Percentiles rank a stretch among this genome's conserved stretches.
Evolutionary conservation across 2,329 filamentous ascomycete species (phyloP).

Genomic region (Fusarium sp.): DNA sequence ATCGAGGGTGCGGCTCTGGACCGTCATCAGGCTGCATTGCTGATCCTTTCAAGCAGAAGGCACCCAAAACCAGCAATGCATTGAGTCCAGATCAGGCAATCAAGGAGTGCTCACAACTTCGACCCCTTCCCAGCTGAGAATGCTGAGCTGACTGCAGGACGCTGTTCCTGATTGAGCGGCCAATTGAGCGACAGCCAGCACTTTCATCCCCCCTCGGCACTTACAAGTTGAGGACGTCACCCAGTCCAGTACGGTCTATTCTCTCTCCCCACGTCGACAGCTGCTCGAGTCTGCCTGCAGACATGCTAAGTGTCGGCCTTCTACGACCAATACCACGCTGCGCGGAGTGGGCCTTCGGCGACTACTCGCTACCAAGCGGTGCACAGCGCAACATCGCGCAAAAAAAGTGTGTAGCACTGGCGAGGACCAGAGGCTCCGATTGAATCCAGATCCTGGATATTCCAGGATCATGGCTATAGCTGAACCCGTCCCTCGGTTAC

Average conservation of each 20-base stretch:
- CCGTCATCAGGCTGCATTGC: slow-evolving; percentile 18
- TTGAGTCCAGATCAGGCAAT: slow-evolving; percentile 23
- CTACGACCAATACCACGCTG: neutral
- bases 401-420: neutral
- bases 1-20: slow-evolving; percentile 38
- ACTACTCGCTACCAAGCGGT: neutral
- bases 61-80: slow-evolving; percentile 16
- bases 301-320: neutral
- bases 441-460: slow-evolving; percentile 8
- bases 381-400: neutral
- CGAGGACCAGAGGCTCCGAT: neutral
- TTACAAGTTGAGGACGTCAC: slow-evolving; percentile 32
- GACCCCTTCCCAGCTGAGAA: slow-evolving; percentile 26
- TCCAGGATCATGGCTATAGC: slow-evolving; percentile 17
- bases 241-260: slow-evolving; percentile 6
- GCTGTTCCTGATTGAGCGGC: slow-evolving; percentile 34
- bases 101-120: slow-evolving; percentile 1
- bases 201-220: slow-evolving; percentile 21
- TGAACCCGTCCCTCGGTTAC: slow-evolving; percentile 8
- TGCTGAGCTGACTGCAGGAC: slow-evolving; percentile 19
- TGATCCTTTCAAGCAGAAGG: slow-evolving; percentile 3
- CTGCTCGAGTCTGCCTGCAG: slow-evolving; percentile 2
- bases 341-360: neutral
- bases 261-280: slow-evolving; percentile 15
- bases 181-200: slow-evolving; percentile 12